Base-by-base conservation (phyloP, 306 rosid species). In the Castanea crenata region DNA sequence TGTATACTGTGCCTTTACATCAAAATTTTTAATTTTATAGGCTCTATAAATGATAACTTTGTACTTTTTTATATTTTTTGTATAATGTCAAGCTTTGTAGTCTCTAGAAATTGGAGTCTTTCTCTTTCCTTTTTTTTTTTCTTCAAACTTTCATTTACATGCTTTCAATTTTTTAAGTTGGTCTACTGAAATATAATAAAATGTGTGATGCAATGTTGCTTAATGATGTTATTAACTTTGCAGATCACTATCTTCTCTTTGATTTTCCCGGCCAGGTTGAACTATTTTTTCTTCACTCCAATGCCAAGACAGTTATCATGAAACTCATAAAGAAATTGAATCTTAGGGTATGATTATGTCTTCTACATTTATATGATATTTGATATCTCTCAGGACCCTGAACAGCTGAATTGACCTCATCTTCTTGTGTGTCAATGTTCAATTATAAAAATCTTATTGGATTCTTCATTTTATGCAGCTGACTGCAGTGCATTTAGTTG, bases 241-340 rank as follows among this genome's bases (percentile, higher is more conserved):
- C 93, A 95, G 99, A 92, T 92, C 98, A 89, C 76, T 95, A 95
- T 84, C 84, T 95, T 71, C 99, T 95, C 77, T 95, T 95, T 88
- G 99, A 95, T 88, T 93, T 95, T 81, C 99, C 99, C 15, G 98
- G 98, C 55, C 99, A 95, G 88, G 99, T 92, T 70, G 98, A 95
- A 83, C 86, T 95, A 15, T 95, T 95, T 86, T 89, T 88, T 55
- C 94, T 95, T 82, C 93, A 95, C 81, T 85, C 98, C 76, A 95
- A 84, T 70, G 96, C 97, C 84, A 95, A 91, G 87, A 87, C 69
- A 19, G 92, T 91, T 71, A 89, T 91, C 79, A 88, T 86, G 97
- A 86, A 82, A 73, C 98, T 92, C 76, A 83, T 90, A 44, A 95
- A 92, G 81, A 90, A 87, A 70, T 85, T 95, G 74, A 83, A 90